A percentile compares a stretch with the other conserved stretches of the same genome.
Conservation (phyloP, 106 monocot genomes). For the Acanthochlamys bracteata region DNA sequence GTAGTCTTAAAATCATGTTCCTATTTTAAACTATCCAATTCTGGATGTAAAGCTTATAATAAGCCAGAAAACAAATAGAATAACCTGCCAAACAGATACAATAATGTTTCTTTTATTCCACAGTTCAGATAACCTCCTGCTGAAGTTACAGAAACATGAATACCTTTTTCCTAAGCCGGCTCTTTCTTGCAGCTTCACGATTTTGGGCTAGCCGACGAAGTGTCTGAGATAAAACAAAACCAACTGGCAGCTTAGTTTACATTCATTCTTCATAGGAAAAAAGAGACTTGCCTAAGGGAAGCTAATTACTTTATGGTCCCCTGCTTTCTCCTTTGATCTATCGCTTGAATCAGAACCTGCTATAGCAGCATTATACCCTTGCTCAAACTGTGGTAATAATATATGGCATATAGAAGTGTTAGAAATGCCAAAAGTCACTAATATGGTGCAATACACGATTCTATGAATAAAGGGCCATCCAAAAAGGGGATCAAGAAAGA, state of each 20-base stretch:
- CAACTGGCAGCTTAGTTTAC: not conserved
- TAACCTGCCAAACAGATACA: too few relatives aligned
- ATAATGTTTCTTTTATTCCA: too few relatives aligned
- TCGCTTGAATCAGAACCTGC: slow-evolving; percentile 90
- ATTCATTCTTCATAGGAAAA: not conserved
- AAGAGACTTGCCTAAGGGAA: not conserved
- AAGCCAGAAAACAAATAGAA: too few relatives aligned
- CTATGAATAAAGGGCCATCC: too few relatives aligned
- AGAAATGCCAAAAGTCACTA: too few relatives aligned
- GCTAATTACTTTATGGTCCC: slow-evolving; percentile 64
- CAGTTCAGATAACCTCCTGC: not conserved
- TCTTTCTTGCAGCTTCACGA: slow-evolving; percentile 93
- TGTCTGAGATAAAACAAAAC: slow-evolving; percentile 22
- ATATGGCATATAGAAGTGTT: not conserved
- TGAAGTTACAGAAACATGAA: not conserved
- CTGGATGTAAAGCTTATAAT: too few relatives aligned
- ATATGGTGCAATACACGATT: too few relatives aligned
- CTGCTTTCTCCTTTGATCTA: slow-evolving; percentile 78
- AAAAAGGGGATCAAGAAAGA: not conserved
- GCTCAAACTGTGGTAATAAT: slow-evolving; percentile 35
- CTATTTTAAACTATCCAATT: too few relatives aligned
- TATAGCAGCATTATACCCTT: slow-evolving; percentile 32
- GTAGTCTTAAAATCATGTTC: too few relatives aligned
- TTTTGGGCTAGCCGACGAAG: slow-evolving; percentile 86
- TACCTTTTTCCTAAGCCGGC: slow-evolving; percentile 83